Percentiles rank a stretch among this genome's conserved stretches.
phyloP scores from a whole-genome alignment of 306 rosid genomes.

The Vicia sativa region DNA sequence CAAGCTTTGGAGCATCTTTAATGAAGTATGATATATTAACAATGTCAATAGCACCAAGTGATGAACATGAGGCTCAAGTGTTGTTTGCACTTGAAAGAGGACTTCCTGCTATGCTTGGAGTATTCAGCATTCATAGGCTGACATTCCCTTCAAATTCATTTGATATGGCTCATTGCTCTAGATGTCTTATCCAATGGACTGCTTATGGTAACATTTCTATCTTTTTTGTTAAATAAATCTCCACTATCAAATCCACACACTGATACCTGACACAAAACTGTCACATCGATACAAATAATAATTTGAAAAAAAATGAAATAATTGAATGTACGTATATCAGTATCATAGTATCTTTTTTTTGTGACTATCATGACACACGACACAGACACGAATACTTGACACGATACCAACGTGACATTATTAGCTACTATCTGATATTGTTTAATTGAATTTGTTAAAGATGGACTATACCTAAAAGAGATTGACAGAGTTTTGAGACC shows the following conservation, averaged over 20 bases:
- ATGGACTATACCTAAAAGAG: slow-evolving; percentile 58
- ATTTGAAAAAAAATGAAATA: not conserved
- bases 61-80: slow-evolving; percentile 60
- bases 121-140: slow-evolving; percentile 54
- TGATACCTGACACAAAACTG: not conserved
- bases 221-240: too few relatives aligned
- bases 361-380: too few relatives aligned
- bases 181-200: slow-evolving; percentile 66
- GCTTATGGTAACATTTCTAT: slow-evolving; percentile 53
- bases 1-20: slow-evolving; percentile 64
- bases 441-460: slow-evolving; percentile 36
- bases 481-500: slow-evolving; percentile 58
- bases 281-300: not conserved
- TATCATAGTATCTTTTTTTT: too few relatives aligned
- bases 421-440: slow-evolving; percentile 1
- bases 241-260: not conserved
- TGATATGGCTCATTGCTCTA: slow-evolving; percentile 69
- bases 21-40: slow-evolving; percentile 53
- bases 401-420: not conserved
- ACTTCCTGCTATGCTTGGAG: slow-evolving; percentile 67
- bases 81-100: slow-evolving; percentile 68
- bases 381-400: too few relatives aligned
- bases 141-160: slow-evolving; percentile 64
- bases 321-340: too few relatives aligned
- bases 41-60: slow-evolving; percentile 64